Evolutionary conservation across 805 yeast genomes (phyloP).

Genomic region (Suhomyces kilbournensis): DNA sequence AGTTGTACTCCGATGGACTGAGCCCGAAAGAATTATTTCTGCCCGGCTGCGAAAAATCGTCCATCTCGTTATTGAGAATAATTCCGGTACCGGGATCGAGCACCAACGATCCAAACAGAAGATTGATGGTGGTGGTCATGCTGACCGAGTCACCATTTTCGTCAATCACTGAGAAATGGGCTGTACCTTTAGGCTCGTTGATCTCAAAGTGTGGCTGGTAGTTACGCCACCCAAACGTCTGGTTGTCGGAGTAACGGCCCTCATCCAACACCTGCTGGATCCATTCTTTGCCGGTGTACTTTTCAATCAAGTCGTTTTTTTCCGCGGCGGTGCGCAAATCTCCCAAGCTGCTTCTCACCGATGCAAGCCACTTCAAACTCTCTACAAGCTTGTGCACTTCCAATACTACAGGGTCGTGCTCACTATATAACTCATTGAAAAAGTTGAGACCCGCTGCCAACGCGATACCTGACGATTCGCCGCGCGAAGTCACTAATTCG

Average conservation of each 20-base stretch:
- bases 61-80: constrained; percentile 87
- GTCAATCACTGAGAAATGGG: constrained; percentile 83
- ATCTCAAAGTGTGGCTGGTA: constrained; percentile 78
- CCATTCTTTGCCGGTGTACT: constrained; percentile 57
- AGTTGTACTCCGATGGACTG: constrained; percentile 78
- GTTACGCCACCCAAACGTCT: constrained; percentile 65
- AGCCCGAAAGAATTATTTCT: constrained; percentile 73
- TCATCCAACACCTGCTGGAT: constrained; percentile 41
- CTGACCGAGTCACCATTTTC: constrained; percentile 71
- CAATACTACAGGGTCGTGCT: constrained; percentile 20
- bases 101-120: constrained; percentile 77
- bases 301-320: constrained; percentile 32
- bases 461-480: constrained; percentile 84
- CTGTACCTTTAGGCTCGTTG: constrained; percentile 84
- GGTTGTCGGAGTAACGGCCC: constrained; percentile 48
- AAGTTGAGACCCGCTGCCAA: constrained; percentile 71
- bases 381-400: constrained; percentile 72
- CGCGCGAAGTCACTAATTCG: constrained; percentile 48
- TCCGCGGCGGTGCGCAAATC: constrained; percentile 41
- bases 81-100: constrained; percentile 82
- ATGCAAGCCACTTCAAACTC: constrained; percentile 90
- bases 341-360: constrained; percentile 83
- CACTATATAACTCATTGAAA: constrained; percentile 39
- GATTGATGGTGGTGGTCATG: constrained; percentile 84
- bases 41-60: constrained; percentile 79